A percentile compares a stretch with the other conserved stretches of the same genome.
Evolutionary conservation across 768 basidiomycete genomes (phyloP).

Genomic region (Suillus discolor): DNA sequence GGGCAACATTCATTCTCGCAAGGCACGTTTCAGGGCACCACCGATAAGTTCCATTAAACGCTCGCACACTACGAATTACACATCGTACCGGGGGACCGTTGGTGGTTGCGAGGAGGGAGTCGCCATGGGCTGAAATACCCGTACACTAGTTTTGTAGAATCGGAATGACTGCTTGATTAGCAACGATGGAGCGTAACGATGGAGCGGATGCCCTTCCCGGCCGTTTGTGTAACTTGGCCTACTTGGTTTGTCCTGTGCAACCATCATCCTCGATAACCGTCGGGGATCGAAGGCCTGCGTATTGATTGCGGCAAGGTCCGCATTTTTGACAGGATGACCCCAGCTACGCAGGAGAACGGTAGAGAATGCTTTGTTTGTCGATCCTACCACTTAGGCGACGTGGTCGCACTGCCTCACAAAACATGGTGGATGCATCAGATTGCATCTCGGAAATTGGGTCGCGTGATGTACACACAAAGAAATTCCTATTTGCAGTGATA

Average conservation of each 20-base stretch:
- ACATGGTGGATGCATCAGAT: not conserved
- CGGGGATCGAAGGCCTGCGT: not conserved
- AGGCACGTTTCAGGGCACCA: slow-evolving; percentile 2
- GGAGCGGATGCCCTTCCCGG: not conserved
- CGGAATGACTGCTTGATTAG: slow-evolving; percentile 1
- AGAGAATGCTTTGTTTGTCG: not conserved
- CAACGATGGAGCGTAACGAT: slow-evolving; percentile 2
- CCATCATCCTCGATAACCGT: slow-evolving; percentile 7
- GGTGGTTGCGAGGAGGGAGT: slow-evolving; percentile 1
- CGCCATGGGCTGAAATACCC: not conserved
- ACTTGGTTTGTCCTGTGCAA: slow-evolving; percentile 2
- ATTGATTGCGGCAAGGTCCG: slow-evolving; percentile 3
- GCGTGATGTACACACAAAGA: not conserved
- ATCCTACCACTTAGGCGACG: not conserved
- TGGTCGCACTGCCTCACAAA: not conserved
- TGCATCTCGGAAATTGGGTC: not conserved
- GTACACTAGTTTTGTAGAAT: not conserved
- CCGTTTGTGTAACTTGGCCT: not conserved
- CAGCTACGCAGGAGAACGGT: not conserved
- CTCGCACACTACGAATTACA: not conserved
- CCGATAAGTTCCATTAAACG: not conserved
- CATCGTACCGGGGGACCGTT: not conserved
- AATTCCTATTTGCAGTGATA: not conserved
- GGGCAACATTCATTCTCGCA: not conserved
- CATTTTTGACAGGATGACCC: not conserved